phyloP scores from a whole-genome alignment of 1,284 basidiomycete genomes.

The Ustilago hordei region DNA sequence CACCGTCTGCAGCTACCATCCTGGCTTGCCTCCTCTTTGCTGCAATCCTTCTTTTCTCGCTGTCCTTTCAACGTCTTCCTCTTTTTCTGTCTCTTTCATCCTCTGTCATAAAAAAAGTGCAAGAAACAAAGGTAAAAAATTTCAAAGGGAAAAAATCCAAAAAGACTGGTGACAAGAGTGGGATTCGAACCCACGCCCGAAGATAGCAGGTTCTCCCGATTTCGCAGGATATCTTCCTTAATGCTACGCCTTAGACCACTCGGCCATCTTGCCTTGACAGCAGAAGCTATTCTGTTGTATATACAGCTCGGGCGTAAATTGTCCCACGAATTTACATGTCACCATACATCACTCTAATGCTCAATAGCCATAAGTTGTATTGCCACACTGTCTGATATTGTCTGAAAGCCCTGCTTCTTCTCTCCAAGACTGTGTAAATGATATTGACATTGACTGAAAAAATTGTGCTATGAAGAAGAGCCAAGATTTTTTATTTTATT shows the following conservation, averaged over 20 bases:
- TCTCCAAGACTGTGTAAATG: no score
- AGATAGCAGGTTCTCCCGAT: slow-evolving; percentile 48
- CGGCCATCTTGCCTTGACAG: slow-evolving; percentile 58
- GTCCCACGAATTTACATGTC: no score
- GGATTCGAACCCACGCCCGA: slow-evolving; percentile 69
- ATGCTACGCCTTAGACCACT: slow-evolving; percentile 66
- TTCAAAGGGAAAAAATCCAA: not conserved
- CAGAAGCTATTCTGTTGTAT: not conserved
- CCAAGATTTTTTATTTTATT: no score
- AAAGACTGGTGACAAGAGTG: slow-evolving; percentile 60
- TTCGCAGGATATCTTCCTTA: slow-evolving; percentile 47
- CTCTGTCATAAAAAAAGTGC: not conserved
- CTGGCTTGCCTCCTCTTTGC: not conserved
- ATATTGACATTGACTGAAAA: no score
- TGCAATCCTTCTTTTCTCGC: not conserved
- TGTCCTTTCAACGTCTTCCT: not conserved
- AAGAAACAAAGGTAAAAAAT: not conserved
- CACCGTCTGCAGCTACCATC: slow-evolving; percentile 1
- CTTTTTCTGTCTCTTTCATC: not conserved
- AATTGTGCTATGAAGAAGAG: no score
- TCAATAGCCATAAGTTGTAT: no score
- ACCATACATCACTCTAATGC: no score
- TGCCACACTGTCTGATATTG: no score
- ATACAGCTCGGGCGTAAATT: not conserved
- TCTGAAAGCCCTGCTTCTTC: no score